A percentile compares a stretch with the other conserved stretches of the same genome.
phyloP scores from a whole-genome alignment of 371 early-diverging fungal species.

The Rhizopus sp. region DNA sequence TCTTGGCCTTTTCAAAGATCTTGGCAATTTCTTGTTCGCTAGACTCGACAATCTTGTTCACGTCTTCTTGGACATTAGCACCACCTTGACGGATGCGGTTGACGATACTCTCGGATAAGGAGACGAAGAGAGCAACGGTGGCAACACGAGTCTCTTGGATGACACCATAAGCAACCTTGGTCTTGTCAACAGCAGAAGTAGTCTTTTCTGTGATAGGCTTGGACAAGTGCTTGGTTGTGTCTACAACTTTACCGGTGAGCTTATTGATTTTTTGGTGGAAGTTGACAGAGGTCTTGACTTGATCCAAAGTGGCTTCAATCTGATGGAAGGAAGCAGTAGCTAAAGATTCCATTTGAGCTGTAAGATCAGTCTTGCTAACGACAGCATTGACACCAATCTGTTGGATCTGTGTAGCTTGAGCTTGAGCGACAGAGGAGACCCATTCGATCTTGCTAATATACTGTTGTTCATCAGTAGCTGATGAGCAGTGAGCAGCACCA shows the following conservation, averaged over 20 bases:
- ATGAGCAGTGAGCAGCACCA: slow-evolving; percentile 22
- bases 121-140: slow-evolving; percentile 17
- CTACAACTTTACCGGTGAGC: slow-evolving; percentile 8
- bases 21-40: slow-evolving; percentile 16
- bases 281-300: slow-evolving; percentile 23
- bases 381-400: slow-evolving; percentile 33
- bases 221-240: background rate
- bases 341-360: slow-evolving; percentile 24
- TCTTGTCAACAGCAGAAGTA: slow-evolving; percentile 24
- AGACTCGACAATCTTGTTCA: slow-evolving; percentile 14
- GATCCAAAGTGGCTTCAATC: slow-evolving; percentile 29
- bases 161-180: slow-evolving; percentile 27
- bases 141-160: slow-evolving; percentile 29
- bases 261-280: slow-evolving; percentile 26
- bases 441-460: slow-evolving; percentile 28
- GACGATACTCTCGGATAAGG: slow-evolving; percentile 21
- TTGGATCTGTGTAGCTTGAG: slow-evolving; percentile 30
- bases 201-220: slow-evolving; percentile 20
- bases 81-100: slow-evolving; percentile 26
- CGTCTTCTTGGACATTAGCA: slow-evolving; percentile 21
- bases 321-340: slow-evolving; percentile 30
- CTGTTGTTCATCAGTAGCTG: slow-evolving; percentile 21
- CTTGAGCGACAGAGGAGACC: slow-evolving; percentile 23
- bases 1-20: slow-evolving; percentile 22
- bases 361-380: slow-evolving; percentile 19